Evolutionary conservation across 257 asterid genomes (phyloP).

Genomic region (Lycium ferocissimum): DNA sequence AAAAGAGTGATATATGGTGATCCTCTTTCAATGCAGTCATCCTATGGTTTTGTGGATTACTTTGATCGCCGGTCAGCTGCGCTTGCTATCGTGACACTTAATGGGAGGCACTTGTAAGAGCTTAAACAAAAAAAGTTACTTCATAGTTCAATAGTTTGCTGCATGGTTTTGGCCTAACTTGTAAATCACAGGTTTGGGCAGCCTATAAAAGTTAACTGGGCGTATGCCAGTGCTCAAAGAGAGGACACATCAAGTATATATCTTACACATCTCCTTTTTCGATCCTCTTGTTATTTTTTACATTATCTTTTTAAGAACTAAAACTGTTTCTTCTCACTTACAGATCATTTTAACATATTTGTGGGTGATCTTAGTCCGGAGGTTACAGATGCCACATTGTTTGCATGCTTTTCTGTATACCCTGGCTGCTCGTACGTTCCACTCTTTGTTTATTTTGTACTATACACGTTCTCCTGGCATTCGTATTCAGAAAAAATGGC

Average conservation of each 20-base stretch:
- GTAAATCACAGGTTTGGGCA: slow-evolving; percentile 73
- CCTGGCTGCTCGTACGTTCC: slow-evolving; percentile 73
- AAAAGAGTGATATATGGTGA: not conserved
- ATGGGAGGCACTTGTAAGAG: slow-evolving; percentile 83
- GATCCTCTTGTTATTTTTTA: not conserved
- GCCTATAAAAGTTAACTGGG: slow-evolving; percentile 92
- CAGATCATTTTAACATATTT: slow-evolving; percentile 84
- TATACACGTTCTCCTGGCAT: not conserved
- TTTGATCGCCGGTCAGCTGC: slow-evolving; percentile 83
- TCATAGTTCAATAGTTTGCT: not conserved
- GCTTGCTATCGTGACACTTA: slow-evolving; percentile 70
- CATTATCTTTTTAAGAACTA: not conserved
- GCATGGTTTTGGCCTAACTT: not conserved
- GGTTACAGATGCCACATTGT: slow-evolving; percentile 84
- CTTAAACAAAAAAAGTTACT: not conserved
- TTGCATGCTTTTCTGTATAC: slow-evolving; percentile 75
- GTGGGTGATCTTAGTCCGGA: slow-evolving; percentile 96
- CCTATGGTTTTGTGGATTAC: slow-evolving; percentile 91
- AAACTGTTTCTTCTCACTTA: slow-evolving; percentile 24
- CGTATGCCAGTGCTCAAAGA: slow-evolving; percentile 82
- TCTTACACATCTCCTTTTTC: not conserved
- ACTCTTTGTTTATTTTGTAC: slow-evolving; percentile 4
- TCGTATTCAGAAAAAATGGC: not conserved
- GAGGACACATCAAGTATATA: slow-evolving; percentile 84
- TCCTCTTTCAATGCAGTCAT: slow-evolving; percentile 60